phyloP scores from a whole-genome alignment of 1,284 basidiomycete genomes.

The Austropuccinia psidii region DNA sequence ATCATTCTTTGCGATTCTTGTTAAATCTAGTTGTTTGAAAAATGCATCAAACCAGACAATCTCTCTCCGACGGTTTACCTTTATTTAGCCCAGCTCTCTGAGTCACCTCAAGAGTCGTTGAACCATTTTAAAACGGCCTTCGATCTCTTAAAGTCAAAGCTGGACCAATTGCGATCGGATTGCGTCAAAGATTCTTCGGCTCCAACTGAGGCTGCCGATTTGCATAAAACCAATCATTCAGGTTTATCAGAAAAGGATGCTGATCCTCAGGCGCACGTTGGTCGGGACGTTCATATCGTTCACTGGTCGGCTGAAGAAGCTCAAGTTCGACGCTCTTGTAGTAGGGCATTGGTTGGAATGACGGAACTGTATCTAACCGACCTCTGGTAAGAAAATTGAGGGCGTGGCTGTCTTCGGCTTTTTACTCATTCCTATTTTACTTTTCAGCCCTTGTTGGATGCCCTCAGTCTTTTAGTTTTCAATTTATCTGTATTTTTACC shows the following conservation, averaged over 20 bases:
- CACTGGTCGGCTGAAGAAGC: constrained; percentile 28
- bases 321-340: constrained; percentile 64
- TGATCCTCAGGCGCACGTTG: constrained; percentile 51
- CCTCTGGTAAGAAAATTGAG: constrained; percentile 59
- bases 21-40: constrained; percentile 8
- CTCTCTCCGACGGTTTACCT: constrained; percentile 70
- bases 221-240: constrained; percentile 40
- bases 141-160: constrained; percentile 61
- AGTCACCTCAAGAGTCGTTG: constrained; percentile 68
- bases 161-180: constrained; percentile 48
- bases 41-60: constrained; percentile 44
- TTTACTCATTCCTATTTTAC: background rate
- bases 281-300: constrained; percentile 39
- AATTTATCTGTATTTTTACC: background rate
- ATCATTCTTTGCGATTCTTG: background rate
- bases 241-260: constrained; percentile 56
- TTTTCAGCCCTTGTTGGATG: background rate
- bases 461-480: background rate
- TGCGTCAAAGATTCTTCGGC: background rate
- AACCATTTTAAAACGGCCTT: constrained; percentile 72
- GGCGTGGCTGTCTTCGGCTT: constrained; percentile 4
- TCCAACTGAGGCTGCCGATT: constrained; percentile 39
- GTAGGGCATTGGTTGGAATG: constrained; percentile 79
- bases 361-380: constrained; percentile 97
- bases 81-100: constrained; percentile 78